These are phyloP conservation scores for Phyllosticta citriasiana DNA, from an alignment of 2,329 filamentous ascomycete genomes.

Conservation along the genomic window DNA sequence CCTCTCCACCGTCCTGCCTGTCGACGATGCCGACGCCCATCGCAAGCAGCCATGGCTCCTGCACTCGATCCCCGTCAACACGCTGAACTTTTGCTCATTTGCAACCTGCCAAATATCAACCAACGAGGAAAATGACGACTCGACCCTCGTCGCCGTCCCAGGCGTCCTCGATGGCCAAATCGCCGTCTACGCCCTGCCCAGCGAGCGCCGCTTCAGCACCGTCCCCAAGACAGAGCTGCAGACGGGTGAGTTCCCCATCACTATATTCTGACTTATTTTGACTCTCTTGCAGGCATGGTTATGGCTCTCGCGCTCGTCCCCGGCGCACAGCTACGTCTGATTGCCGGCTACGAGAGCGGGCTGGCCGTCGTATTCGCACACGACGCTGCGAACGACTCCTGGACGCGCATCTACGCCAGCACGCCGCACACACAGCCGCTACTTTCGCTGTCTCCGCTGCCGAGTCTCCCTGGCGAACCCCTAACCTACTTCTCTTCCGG, in stretches of 20 bases:
- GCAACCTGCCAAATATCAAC: conserved; percentile 40
- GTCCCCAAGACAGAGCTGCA: conserved; percentile 38
- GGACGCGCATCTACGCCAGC: conserved; percentile 49
- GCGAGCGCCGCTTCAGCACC: conserved; percentile 56
- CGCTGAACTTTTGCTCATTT: conserved; percentile 91
- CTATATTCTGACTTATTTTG: background rate
- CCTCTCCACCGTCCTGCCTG: conserved; percentile 60
- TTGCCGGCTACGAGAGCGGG: conserved; percentile 81
- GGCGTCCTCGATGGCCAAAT: conserved; percentile 45
- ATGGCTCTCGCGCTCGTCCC: conserved; percentile 62
- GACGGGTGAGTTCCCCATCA: conserved; percentile 26
- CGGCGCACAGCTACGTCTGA: conserved; percentile 44
- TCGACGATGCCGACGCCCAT: conserved; percentile 47
- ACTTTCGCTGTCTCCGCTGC: conserved; percentile 47
- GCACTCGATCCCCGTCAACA: conserved; percentile 75
- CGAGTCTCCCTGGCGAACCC: conserved; percentile 14
- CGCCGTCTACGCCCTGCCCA: conserved; percentile 76
- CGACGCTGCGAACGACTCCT: conserved; percentile 21
- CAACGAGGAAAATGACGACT: background rate
- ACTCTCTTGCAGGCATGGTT: conserved; percentile 56
- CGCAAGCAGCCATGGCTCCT: conserved; percentile 70
- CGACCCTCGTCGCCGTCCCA: conserved; percentile 62
- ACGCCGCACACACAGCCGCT: conserved; percentile 71
- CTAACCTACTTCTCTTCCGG: conserved; percentile 67
- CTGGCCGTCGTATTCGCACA: conserved; percentile 57